Evolutionary conservation across 371 early-diverging fungal species (phyloP).

Genomic region (Rhizomucor pusillus): DNA sequence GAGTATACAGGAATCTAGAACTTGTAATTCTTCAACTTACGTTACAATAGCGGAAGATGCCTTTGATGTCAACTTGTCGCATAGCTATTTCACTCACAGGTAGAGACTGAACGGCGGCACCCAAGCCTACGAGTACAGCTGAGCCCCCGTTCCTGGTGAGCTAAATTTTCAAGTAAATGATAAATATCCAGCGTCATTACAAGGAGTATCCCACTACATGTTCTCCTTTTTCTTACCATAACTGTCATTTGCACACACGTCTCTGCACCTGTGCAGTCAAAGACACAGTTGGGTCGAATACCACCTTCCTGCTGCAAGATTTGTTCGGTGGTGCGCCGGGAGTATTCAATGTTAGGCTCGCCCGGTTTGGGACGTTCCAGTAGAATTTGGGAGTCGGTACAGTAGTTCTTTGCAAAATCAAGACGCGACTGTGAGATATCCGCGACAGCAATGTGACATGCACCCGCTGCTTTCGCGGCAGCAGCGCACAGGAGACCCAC

Average conservation of each 20-base stretch:
- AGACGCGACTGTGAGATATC: constrained; percentile 26
- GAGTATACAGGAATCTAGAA: too few species aligned
- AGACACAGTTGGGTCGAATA: constrained; percentile 31
- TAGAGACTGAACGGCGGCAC: constrained; percentile 36
- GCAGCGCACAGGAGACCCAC: constrained; percentile 42
- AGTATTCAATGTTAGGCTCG: constrained; percentile 40
- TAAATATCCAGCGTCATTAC: background rate
- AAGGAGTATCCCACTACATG: background rate
- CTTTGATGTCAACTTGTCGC: constrained; percentile 45
- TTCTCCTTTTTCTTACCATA: constrained; percentile 10
- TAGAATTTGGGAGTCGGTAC: constrained; percentile 30
- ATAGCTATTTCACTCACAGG: constrained; percentile 41
- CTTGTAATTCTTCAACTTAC: too few species aligned
- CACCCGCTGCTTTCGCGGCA: constrained; percentile 52
- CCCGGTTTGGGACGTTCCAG: constrained; percentile 24
- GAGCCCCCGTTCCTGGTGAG: constrained; percentile 41
- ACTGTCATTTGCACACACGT: constrained; percentile 49
- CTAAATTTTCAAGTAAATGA: constrained; percentile 12
- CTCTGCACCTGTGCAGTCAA: constrained; percentile 56
- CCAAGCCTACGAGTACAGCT: constrained; percentile 49
- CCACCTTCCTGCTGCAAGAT: constrained; percentile 15
- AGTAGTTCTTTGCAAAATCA: constrained; percentile 45
- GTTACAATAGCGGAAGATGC: constrained; percentile 49
- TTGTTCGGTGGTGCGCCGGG: constrained; percentile 21
- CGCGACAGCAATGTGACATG: constrained; percentile 39